phyloP scores from a whole-genome alignment of 2,329 filamentous ascomycete genomes.

The Sporothrix sp. region DNA sequence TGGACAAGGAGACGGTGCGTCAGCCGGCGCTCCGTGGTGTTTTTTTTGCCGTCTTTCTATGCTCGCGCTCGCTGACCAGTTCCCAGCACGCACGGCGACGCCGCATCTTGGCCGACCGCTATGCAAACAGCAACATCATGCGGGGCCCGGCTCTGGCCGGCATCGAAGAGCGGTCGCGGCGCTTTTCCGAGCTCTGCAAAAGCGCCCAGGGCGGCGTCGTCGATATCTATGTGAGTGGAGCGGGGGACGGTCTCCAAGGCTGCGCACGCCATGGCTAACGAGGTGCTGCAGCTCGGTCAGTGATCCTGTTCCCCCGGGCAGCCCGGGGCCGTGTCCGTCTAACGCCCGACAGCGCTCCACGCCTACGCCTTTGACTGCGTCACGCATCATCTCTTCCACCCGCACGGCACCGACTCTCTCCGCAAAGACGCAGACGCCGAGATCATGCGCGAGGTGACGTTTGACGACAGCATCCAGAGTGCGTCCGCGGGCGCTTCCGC shows the following conservation, averaged over 20 bases:
- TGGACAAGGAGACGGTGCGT: slow-evolving; percentile 44
- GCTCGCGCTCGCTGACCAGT: too few relatives aligned
- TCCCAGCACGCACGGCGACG: slow-evolving; percentile 52
- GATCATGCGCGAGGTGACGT: slow-evolving; percentile 59
- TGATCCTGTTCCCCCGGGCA: too few relatives aligned
- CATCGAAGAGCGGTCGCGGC: slow-evolving; percentile 45
- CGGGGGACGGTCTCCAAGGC: too few relatives aligned
- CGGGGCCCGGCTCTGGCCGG: slow-evolving; percentile 44
- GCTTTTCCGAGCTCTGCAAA: slow-evolving; percentile 45
- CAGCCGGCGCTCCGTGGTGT: background rate
- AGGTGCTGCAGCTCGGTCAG: slow-evolving; percentile 6
- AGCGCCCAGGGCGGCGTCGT: slow-evolving; percentile 35
- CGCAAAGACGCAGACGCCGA: slow-evolving; percentile 44
- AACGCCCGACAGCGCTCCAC: slow-evolving; percentile 37
- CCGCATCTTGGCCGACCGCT: slow-evolving; percentile 54
- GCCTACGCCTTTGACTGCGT: slow-evolving; percentile 61
- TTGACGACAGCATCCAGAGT: slow-evolving; percentile 60
- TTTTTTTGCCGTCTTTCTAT: too few relatives aligned
- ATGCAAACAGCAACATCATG: slow-evolving; percentile 59
- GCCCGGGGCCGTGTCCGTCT: too few relatives aligned
- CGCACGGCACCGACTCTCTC: slow-evolving; percentile 52
- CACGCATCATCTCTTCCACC: slow-evolving; percentile 60
- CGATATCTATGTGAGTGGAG: slow-evolving; percentile 49
- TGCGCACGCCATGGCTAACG: too few relatives aligned
- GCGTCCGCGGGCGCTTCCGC: slow-evolving; percentile 20